Base-by-base conservation (phyloP, 2,329 filamentous ascomycete species). In the Paramyrothecium sp. region DNA sequence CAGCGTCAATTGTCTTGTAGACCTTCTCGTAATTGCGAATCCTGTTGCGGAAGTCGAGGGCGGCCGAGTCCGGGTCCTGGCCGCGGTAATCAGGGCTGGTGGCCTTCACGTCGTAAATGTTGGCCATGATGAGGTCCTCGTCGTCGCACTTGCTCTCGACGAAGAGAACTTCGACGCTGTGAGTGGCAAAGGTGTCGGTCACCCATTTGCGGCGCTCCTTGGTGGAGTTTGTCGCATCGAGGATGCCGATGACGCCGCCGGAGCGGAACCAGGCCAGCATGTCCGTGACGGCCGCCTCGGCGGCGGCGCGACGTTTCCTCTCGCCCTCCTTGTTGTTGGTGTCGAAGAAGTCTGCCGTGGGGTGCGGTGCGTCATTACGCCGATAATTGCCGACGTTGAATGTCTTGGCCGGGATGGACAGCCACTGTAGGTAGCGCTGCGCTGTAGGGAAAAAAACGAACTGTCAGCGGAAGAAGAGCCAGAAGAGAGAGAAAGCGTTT, bases 361-460 rank as follows among this genome's bases (percentile, higher is more conserved):
- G 95, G 65, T 96, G 93, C 19, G 95, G 92, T 7, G 92, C 96
- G 65, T 90, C 89, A 67, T 89, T 87, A 64, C 95, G 92, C 64
- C 95, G 91, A 73, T 99, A 99, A 70, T 89, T 93, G 72, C 95
- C 95, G 63, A 99, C 95, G 65, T 99, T 99, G 86, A 99, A 99
- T 62, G 92, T 94, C 73, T 92, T 89, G 58, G 95, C 90, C 44
- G 91, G 89, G 70, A 99, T 93, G 23, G 93, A 97, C 58, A 98
- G 89, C 95, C 95, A 99, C 73, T 91, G 90, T 38, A 99, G 87
- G 76, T 99, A 99, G 59, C 95, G 89, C 73, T 95, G 89, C 60
- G 92, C 92, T 95, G 71, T 51, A 44, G 41, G n/a, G 33, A 47
- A 19, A 34, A n/a, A 13, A 47, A 30, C 41, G 21, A 30, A 53